Percentiles rank a stretch among this genome's conserved stretches.
phyloP scores from a whole-genome alignment of 1,284 basidiomycete genomes.

The Apiotrichum siamense region DNA sequence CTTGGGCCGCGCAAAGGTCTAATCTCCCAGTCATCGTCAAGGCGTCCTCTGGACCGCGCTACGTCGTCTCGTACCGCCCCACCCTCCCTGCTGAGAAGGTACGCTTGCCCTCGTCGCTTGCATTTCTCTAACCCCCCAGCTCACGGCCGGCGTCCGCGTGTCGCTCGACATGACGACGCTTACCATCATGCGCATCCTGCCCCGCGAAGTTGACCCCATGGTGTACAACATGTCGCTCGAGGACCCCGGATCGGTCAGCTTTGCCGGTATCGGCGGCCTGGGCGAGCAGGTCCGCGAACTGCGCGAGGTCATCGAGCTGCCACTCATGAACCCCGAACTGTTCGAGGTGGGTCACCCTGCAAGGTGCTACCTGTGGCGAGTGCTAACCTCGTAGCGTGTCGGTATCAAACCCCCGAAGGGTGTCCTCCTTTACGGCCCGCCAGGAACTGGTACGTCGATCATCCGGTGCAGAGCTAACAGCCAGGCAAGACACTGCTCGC shows the following conservation, averaged over 20 bases:
- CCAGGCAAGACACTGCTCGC: constrained; percentile 88
- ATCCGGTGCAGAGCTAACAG: neutral
- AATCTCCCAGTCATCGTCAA: constrained; percentile 83
- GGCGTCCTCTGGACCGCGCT: constrained; percentile 94
- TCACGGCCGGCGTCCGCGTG: constrained; percentile 91
- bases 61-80: constrained; percentile 97
- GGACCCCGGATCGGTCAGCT: constrained; percentile 89
- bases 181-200: constrained; percentile 97
- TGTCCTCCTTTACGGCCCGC: constrained; percentile 94
- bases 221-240: constrained; percentile 99
- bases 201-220: constrained; percentile 93
- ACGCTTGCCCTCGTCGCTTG: constrained; percentile 9
- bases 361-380: neutral
- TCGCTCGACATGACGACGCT: constrained; percentile 99
- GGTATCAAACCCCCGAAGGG: constrained; percentile 97
- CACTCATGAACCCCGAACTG: constrained; percentile 89
- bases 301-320: constrained; percentile 95
- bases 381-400: constrained; percentile 57
- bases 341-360: constrained; percentile 52
- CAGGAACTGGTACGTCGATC: constrained; percentile 68
- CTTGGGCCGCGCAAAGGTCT: no score
- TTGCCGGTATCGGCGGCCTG: constrained; percentile 95
- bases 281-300: constrained; percentile 94
- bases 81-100: constrained; percentile 79
- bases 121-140: constrained; percentile 38